Evolutionary conservation across 2,329 filamentous ascomycete genomes (phyloP), one percentile per base, ranked within the genome.

Genomic region (Fusarium odoratissimum): DNA sequence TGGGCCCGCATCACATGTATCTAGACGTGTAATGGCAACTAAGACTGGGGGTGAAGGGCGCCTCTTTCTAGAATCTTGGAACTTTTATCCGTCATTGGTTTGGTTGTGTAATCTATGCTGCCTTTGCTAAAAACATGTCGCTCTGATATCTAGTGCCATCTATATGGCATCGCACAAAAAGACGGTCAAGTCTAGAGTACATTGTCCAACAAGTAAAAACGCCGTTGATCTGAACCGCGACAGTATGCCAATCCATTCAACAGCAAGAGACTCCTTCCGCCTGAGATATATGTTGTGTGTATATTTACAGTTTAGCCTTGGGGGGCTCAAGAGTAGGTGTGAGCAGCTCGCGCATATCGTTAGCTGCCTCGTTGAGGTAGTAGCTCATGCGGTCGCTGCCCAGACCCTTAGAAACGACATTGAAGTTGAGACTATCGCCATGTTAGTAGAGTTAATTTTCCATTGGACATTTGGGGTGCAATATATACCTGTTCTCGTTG

Each of bases 351-450:
- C 95, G 89, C 81, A 99, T 91, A 73, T 99, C 96, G 69, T 91
- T 89, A 3, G 95, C 96, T 1, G 96, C 95, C 84, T 99, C 96
- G 79, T 95, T 97, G 75, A 99, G 86, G 84, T 94, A 99, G 87
- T 95, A 93, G 84, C 93, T 96, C 95, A 99, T 97, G 76, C 93
- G 92, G 78, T 96, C 91, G 79, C 92, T 94, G 48, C 95, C 96
- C 55, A 98, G 86, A 64, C 93, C 91, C 89, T 98, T 99, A 81
- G 93, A 96, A 74, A 97, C 95, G 75, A 99, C 91, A 85, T 99
- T 99, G 87, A 99, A 98, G 89, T 98, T 96, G 73, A 99, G 89
- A 83, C 94, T 97, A 78, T 71, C 68, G 60, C 25, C 17, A n/a
- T 40, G 35, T 78, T 62, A 76, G 69, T 40, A 31, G 13, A n/a